Evolutionary conservation across 2,329 filamentous ascomycete genomes (phyloP), one percentile per base, ranked within the genome.

Genomic region (Trichophyton benhamiae): DNA sequence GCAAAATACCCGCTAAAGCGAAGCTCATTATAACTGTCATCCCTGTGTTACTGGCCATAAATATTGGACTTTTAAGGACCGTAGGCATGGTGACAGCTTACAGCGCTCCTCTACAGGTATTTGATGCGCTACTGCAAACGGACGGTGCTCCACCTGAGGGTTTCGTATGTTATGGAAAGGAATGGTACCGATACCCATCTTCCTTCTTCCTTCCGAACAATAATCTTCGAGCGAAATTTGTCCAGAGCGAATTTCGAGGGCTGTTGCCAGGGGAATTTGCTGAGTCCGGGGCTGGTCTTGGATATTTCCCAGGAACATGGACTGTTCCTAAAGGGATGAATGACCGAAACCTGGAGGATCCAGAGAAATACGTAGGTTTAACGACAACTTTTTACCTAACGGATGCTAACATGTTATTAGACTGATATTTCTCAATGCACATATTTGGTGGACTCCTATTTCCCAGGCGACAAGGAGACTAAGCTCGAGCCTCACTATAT

Each of bases 121-220:
- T 82, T 20, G 76, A 75, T 13, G 72, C 77, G 1, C 68, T 79
- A 20, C 76, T 77, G 52, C 69, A 79, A 13, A 69, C 76, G 7
- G 80, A 78, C 0, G 67, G 88, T 4, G 82, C 83, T 1, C 74
- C 76, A 0, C 72, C 77, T 1, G 88, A 86, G 15, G 87, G 89
- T 65, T 85, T 80, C 17, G 83, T 99, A 2, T 99, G 94, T 72
- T 83, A 96, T 44, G 91, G 89, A 30, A 99, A 97, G 72, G 94
- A 99, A 72, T 99, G 94, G 94, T 96, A 99, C 73, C 88, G 94
- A 41, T 97, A 96, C 71, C 92, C 94, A 1, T 92, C 88, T 0
- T 95, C 91, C 0, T 97, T 91, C 77, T 91, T 94, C 71, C 79
- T 99, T 2, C 92, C 94, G 0, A 79, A 85, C n/a, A 79, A 85